Conservation (phyloP, 345 rosid genomes). For the Euphorbia tirucalli region DNA sequence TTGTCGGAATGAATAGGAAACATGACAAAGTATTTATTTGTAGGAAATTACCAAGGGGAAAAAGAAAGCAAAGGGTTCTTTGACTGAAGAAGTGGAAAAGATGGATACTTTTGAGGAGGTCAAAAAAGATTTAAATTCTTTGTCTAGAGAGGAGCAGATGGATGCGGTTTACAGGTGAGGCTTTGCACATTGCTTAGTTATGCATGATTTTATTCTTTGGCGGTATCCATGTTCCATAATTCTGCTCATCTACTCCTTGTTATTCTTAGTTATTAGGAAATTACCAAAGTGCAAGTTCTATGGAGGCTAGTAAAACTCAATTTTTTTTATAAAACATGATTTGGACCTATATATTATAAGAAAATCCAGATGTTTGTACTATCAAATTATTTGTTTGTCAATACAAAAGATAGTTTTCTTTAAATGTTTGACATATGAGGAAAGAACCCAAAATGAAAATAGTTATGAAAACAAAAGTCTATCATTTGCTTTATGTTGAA, state of each 20-base stretch:
- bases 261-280: not conserved
- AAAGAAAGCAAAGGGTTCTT: conserved; percentile 20
- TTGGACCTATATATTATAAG: not conserved
- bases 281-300: not conserved
- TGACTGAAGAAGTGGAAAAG: conserved; percentile 32
- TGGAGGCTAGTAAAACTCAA: not conserved
- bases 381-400: not conserved
- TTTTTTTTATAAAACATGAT: not conserved
- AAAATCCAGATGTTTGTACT: not conserved
- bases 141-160: conserved; percentile 87
- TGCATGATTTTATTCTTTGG: not conserved
- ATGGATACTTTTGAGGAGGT: conserved; percentile 42
- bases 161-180: conserved; percentile 70
- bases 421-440: not conserved
- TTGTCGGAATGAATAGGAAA: not conserved
- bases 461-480: not conserved
- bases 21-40: conserved; percentile 7
- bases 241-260: not conserved
- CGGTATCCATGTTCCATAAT: not conserved
- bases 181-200: not conserved
- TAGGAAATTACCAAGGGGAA: conserved; percentile 62
- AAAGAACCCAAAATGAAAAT: not conserved
- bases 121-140: conserved; percentile 66
- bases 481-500: not conserved
- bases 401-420: not conserved